Conservation (phyloP, 176 grass and related monocot genomes). For the Lolium perenne region DNA sequence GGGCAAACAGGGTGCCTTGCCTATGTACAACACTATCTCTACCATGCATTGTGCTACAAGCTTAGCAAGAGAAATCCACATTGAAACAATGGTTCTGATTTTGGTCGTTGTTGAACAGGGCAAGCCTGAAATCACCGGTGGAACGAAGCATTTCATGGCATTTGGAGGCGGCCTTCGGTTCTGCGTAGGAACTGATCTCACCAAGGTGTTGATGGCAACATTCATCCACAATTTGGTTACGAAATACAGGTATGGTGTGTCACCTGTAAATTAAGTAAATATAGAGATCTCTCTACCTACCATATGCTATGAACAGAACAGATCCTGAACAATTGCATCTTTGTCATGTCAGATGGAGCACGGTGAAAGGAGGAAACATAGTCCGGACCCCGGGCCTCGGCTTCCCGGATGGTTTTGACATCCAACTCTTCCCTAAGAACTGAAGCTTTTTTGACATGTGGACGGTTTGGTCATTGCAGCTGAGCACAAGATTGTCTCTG, state of each 20-base stretch:
- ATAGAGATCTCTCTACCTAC: background rate
- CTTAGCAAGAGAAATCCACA: background rate
- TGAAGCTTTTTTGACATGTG: conserved; percentile 30
- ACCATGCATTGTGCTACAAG: no score
- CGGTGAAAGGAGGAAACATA: conserved; percentile 79
- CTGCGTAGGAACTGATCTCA: conserved; percentile 64
- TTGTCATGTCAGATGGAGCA: conserved; percentile 55
- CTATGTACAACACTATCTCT: no score
- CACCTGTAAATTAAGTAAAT: conserved; percentile 3
- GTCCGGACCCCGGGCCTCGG: conserved; percentile 73
- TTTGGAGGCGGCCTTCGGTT: conserved; percentile 64
- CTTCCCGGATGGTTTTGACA: conserved; percentile 81
- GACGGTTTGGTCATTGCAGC: background rate
- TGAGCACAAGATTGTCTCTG: conserved; percentile 34
- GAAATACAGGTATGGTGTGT: conserved; percentile 66
- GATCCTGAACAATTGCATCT: conserved; percentile 28
- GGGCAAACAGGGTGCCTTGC: background rate
- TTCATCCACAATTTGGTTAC: conserved; percentile 83
- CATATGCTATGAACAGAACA: background rate
- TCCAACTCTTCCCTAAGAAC: conserved; percentile 63
- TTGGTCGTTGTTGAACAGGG: conserved; percentile 40
- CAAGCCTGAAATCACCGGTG: conserved; percentile 67
- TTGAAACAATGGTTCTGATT: conserved; percentile 22
- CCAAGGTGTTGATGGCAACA: conserved; percentile 69
- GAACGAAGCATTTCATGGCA: conserved; percentile 66